phyloP scores from a whole-genome alignment of 2,329 filamentous ascomycete genomes.

The Ophiosphaerella herpotricha region DNA sequence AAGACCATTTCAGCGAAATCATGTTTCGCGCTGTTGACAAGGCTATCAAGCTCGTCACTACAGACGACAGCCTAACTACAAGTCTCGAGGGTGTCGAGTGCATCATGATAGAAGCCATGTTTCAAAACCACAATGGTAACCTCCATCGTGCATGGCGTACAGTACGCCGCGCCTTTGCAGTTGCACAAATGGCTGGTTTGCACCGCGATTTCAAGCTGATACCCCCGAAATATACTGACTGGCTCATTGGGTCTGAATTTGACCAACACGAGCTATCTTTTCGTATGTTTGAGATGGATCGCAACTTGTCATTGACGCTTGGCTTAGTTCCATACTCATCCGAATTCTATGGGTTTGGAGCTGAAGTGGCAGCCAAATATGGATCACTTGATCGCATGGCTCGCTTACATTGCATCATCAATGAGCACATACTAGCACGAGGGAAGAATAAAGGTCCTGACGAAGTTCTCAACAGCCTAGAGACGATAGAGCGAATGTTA shows the following conservation, averaged over 20 bases:
- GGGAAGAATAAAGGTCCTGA: no score
- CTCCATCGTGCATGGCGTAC: constrained; percentile 48
- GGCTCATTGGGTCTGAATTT: constrained; percentile 3
- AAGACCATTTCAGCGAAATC: constrained; percentile 23
- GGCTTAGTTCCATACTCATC: constrained; percentile 44
- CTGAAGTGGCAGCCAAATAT: constrained; percentile 12
- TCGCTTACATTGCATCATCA: constrained; percentile 37
- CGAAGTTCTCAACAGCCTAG: constrained; percentile 10
- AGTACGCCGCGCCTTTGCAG: constrained; percentile 44
- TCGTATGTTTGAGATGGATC: constrained; percentile 46
- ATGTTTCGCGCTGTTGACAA: constrained; percentile 37
- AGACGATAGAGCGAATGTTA: constrained; percentile 25
- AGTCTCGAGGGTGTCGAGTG: constrained; percentile 51
- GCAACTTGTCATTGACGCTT: constrained; percentile 48
- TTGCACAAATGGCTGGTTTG: constrained; percentile 52
- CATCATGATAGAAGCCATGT: constrained; percentile 50
- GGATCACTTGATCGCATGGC: constrained; percentile 39
- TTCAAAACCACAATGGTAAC: constrained; percentile 48
- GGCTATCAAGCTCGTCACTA: constrained; percentile 40
- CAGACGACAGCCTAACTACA: constrained; percentile 45
- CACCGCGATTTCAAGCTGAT: constrained; percentile 45
- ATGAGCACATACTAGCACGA: constrained; percentile 45
- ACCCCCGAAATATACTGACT: constrained; percentile 22
- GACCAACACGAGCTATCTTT: constrained; percentile 42
- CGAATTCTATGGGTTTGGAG: constrained; percentile 21